These are phyloP conservation scores for Ceratocystis eucalypticola DNA, from an alignment of 2,329 filamentous ascomycete species.

Conservation along the genomic window DNA sequence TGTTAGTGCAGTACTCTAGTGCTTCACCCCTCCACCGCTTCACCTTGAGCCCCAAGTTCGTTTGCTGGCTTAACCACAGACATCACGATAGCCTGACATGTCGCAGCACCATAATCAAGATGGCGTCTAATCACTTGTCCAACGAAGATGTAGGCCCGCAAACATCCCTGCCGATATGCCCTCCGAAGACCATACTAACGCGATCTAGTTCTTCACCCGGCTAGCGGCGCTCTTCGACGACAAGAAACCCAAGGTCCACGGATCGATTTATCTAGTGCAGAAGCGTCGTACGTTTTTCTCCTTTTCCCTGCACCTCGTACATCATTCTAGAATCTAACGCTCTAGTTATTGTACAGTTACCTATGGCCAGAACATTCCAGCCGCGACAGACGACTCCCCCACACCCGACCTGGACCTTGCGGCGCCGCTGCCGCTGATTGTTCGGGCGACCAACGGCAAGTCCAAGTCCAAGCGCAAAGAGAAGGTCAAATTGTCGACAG, in stretches of 20 bases:
- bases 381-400: slow-evolving; percentile 35
- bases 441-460: slow-evolving; percentile 75
- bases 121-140: slow-evolving; percentile 33
- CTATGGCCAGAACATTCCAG: slow-evolving; percentile 31
- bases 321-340: neutral
- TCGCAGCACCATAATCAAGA: slow-evolving; percentile 4
- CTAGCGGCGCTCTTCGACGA: slow-evolving; percentile 47
- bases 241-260: slow-evolving; percentile 55
- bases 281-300: slow-evolving; percentile 49
- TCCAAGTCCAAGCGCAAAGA: slow-evolving; percentile 41
- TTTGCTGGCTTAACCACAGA: neutral
- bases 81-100: neutral
- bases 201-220: slow-evolving; percentile 12
- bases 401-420: slow-evolving; percentile 47
- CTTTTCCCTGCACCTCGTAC: too few species aligned
- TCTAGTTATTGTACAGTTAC: slow-evolving; percentile 28
- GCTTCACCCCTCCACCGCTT: neutral
- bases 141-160: slow-evolving; percentile 44
- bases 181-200: neutral
- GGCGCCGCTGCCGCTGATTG: slow-evolving; percentile 55
- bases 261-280: slow-evolving; percentile 60
- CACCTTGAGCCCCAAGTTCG: slow-evolving; percentile 7
- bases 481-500: slow-evolving; percentile 66
- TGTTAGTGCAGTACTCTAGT: neutral
- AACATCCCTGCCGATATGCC: neutral